Conservation (phyloP, 129 eudicot genomes). For the Daucus carota region DNA sequence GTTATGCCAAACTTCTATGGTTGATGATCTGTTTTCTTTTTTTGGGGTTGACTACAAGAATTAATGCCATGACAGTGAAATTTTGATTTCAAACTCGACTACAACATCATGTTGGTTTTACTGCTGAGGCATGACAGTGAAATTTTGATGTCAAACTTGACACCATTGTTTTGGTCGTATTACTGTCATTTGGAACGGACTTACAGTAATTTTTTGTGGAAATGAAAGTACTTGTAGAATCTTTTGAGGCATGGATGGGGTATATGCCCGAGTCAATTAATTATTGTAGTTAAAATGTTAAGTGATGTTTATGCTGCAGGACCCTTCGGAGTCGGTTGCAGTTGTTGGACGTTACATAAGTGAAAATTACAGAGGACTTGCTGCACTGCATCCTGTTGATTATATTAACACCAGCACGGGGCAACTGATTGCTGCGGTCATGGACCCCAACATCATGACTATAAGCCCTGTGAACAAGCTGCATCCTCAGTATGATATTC, state of each 20-base stretch:
- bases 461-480: constrained; percentile 92
- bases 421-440: constrained; percentile 84
- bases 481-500: constrained; percentile 87
- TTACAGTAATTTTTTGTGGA: background rate
- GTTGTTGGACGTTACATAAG: constrained; percentile 97
- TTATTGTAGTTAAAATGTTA: background rate
- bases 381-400: constrained; percentile 97
- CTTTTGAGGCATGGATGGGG: background rate
- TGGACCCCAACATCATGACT: constrained; percentile 92
- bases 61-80: background rate
- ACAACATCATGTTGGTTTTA: too few relatives aligned
- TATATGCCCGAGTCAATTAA: background rate
- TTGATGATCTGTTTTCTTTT: background rate
- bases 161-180: background rate
- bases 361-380: constrained; percentile 84
- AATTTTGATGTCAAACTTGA: background rate
- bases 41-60: too few relatives aligned
- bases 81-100: too few relatives aligned
- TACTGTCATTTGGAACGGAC: background rate
- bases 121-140: background rate
- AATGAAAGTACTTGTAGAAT: background rate
- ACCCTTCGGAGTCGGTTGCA: constrained; percentile 83
- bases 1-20: background rate
- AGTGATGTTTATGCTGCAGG: constrained; percentile 37
- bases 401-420: constrained; percentile 83